Evolutionary conservation across 2,329 filamentous ascomycete species (phyloP).

Genomic region (Xylaria sp.): DNA sequence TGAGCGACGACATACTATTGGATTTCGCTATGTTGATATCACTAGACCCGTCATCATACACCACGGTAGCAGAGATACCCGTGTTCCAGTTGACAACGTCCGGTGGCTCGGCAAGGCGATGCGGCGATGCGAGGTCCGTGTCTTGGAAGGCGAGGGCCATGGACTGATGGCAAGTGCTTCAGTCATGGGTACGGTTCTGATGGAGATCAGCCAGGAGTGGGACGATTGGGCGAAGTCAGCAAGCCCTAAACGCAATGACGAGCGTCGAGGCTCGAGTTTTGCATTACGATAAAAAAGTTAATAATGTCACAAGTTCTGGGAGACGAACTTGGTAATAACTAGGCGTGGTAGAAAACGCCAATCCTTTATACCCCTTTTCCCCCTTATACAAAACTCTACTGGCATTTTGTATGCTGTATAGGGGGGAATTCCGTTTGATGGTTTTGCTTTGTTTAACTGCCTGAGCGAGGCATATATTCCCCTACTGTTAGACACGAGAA

Average conservation of each 20-base stretch:
- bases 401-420: too few relatives aligned
- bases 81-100: conserved; percentile 92
- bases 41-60: conserved; percentile 87
- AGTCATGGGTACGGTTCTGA: conserved; percentile 91
- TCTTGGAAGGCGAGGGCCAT: conserved; percentile 88
- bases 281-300: conserved; percentile 15
- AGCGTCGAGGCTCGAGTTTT: conserved; percentile 25
- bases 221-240: conserved; percentile 72
- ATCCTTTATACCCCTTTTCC: too few relatives aligned
- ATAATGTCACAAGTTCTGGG: neutral
- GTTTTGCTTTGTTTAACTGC: neutral
- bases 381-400: too few relatives aligned
- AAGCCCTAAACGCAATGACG: conserved; percentile 32
- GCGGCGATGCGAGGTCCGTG: conserved; percentile 83
- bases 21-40: conserved; percentile 96
- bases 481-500: neutral
- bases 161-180: conserved; percentile 90
- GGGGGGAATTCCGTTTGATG: too few relatives aligned
- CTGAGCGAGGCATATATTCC: neutral
- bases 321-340: neutral
- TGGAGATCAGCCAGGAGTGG: conserved; percentile 93
- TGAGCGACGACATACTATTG: conserved; percentile 84
- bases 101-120: conserved; percentile 92
- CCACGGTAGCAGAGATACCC: conserved; percentile 82
- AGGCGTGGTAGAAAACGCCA: too few relatives aligned